Percentiles rank a stretch among this genome's conserved stretches.
Evolutionary conservation across 2,329 filamentous ascomycete species (phyloP).

Genomic region (Colletotrichum nymphaeae): DNA sequence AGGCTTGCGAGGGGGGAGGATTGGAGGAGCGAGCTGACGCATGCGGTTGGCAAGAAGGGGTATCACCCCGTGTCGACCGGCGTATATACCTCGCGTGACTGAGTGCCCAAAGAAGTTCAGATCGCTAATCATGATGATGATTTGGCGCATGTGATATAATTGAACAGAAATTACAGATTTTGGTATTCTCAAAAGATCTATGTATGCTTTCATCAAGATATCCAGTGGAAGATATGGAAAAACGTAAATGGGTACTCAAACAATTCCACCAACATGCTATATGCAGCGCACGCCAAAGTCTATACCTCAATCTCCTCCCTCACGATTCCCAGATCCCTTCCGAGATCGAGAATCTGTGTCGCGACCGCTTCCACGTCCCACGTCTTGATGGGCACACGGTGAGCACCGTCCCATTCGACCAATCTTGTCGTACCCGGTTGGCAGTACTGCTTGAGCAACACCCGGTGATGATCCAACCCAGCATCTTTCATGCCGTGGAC

Average conservation of each 20-base stretch:
- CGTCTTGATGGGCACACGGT: constrained; percentile 77
- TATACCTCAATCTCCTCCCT: constrained; percentile 12
- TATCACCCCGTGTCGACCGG: constrained; percentile 57
- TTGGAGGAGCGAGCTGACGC: constrained; percentile 52
- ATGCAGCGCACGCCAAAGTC: background rate
- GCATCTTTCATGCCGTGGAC: constrained; percentile 73
- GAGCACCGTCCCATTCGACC: constrained; percentile 79
- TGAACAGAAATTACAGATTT: background rate
- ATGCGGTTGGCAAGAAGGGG: constrained; percentile 54
- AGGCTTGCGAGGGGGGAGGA: constrained; percentile 47
- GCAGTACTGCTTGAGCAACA: constrained; percentile 69
- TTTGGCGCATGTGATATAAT: no score
- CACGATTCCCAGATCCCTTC: constrained; percentile 46
- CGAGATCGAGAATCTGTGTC: constrained; percentile 62
- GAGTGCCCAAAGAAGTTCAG: constrained; percentile 10
- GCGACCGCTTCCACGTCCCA: constrained; percentile 71
- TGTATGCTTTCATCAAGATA: constrained; percentile 1
- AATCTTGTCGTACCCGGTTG: constrained; percentile 63
- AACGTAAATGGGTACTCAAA: background rate
- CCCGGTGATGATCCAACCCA: constrained; percentile 68
- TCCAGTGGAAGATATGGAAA: background rate
- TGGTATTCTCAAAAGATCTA: constrained; percentile 20
- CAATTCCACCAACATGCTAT: constrained; percentile 1
- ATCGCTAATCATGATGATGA: background rate
- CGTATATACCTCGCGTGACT: constrained; percentile 52